Evolutionary conservation across 1,139 yeast species (phyloP).

Genomic region (Magnusiomyces tetraspermus): DNA sequence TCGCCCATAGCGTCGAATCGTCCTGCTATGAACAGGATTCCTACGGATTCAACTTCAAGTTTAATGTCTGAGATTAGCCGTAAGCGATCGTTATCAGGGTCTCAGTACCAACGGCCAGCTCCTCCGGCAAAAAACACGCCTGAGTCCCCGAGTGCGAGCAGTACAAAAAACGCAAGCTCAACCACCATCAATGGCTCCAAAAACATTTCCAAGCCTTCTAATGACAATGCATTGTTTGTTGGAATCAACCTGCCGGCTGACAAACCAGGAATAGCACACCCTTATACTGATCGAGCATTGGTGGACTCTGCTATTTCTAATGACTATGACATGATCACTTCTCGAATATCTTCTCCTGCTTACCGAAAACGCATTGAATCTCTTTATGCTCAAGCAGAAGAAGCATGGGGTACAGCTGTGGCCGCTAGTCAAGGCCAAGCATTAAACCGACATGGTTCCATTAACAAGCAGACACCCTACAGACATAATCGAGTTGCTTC

Average conservation of each 20-base stretch:
- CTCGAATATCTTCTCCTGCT: slow-evolving; percentile 29
- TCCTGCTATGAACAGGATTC: neutral
- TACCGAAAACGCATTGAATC: slow-evolving; percentile 27
- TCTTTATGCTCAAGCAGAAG: slow-evolving; percentile 21
- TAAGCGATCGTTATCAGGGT: neutral
- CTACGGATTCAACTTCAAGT: neutral
- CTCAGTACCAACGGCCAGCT: neutral
- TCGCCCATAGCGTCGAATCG: neutral
- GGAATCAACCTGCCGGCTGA: slow-evolving; percentile 33
- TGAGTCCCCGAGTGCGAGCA: neutral
- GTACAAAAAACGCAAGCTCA: neutral
- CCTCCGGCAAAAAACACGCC: neutral
- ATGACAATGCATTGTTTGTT: slow-evolving; percentile 23
- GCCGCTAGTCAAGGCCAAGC: slow-evolving; percentile 61
- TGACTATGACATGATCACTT: slow-evolving; percentile 34
- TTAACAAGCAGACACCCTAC: neutral
- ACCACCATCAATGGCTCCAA: neutral
- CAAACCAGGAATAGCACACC: slow-evolving; percentile 26
- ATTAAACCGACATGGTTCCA: neutral
- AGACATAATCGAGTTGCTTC: neutral
- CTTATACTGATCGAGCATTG: slow-evolving; percentile 28
- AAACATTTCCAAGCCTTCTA: neutral
- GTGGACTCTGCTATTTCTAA: slow-evolving; percentile 16
- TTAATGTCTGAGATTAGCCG: neutral
- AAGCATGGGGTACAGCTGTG: slow-evolving; percentile 85